phyloP scores from a whole-genome alignment of 306 rosid genomes.

The Quercus bicolor region DNA sequence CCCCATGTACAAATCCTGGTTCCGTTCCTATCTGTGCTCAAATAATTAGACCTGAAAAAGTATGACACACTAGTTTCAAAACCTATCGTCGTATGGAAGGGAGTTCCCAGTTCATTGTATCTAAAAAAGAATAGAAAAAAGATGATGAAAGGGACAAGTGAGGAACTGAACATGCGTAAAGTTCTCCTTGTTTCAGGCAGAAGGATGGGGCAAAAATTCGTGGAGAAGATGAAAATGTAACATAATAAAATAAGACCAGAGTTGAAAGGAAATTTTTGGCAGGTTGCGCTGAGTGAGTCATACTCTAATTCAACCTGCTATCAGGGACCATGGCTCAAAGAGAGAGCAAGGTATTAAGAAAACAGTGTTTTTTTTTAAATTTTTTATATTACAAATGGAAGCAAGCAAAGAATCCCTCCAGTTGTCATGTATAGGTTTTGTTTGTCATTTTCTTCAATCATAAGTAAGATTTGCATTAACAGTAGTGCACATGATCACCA shows the following conservation, averaged over 20 bases:
- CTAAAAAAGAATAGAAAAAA: background rate
- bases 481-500: background rate
- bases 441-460: slow-evolving; percentile 18
- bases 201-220: background rate
- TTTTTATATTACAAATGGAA: background rate
- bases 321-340: too few relatives aligned
- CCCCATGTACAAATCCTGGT: too few relatives aligned
- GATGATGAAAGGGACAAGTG: background rate
- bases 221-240: background rate
- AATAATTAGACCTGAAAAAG: too few relatives aligned
- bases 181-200: background rate
- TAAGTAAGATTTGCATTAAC: slow-evolving; percentile 3
- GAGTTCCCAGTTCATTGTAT: background rate
- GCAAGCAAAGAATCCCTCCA: slow-evolving; percentile 5
- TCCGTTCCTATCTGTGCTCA: too few relatives aligned
- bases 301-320: too few relatives aligned
- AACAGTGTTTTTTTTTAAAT: background rate
- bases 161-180: background rate
- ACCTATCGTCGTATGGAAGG: too few relatives aligned
- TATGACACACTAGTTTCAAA: too few relatives aligned
- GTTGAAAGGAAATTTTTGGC: background rate
- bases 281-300: too few relatives aligned
- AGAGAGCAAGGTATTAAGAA: background rate
- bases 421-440: slow-evolving; percentile 17
- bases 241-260: background rate